Conservation (phyloP, 2,329 filamentous ascomycete genomes). For the Cladophialophora immunda region DNA sequence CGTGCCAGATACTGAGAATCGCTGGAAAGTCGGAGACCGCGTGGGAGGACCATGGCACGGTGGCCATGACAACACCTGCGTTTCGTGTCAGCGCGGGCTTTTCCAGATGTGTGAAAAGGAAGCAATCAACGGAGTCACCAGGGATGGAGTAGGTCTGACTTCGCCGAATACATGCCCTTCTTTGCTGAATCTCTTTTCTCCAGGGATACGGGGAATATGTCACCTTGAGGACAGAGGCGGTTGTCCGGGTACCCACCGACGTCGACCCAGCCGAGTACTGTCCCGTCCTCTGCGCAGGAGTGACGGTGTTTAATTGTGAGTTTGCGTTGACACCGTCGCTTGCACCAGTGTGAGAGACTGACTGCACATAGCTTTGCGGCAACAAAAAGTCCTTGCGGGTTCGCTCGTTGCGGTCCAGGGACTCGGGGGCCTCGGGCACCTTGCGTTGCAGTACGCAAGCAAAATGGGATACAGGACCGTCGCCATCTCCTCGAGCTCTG, state of each 20-base stretch:
- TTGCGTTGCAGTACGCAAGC: slow-evolving; percentile 62
- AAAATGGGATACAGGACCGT: slow-evolving; percentile 63
- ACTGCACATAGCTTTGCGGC: slow-evolving; percentile 49
- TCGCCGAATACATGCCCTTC: neutral
- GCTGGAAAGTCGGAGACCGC: slow-evolving; percentile 70
- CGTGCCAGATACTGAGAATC: slow-evolving; percentile 64
- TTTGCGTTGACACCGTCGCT: neutral
- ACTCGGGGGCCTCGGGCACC: slow-evolving; percentile 62
- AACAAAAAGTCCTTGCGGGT: slow-evolving; percentile 57
- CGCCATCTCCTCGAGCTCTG: slow-evolving; percentile 58
- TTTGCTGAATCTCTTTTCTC: neutral
- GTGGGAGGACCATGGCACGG: slow-evolving; percentile 76
- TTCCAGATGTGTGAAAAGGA: slow-evolving; percentile 75
- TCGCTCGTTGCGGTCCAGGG: slow-evolving; percentile 62
- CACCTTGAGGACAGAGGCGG: slow-evolving; percentile 49
- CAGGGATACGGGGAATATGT: slow-evolving; percentile 63
- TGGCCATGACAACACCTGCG: slow-evolving; percentile 64
- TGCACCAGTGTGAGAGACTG: neutral
- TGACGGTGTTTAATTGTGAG: slow-evolving; percentile 60
- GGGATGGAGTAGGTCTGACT: slow-evolving; percentile 58
- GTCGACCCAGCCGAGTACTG: slow-evolving; percentile 57
- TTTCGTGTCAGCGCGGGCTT: slow-evolving; percentile 67
- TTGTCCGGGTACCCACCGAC: slow-evolving; percentile 57
- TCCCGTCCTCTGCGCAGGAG: slow-evolving; percentile 60
- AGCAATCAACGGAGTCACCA: slow-evolving; percentile 70